Percentiles rank a stretch among this genome's conserved stretches.
Evolutionary conservation across 352 stramenopile species (phyloP).

Genomic region (Plasmopara halstedii): DNA sequence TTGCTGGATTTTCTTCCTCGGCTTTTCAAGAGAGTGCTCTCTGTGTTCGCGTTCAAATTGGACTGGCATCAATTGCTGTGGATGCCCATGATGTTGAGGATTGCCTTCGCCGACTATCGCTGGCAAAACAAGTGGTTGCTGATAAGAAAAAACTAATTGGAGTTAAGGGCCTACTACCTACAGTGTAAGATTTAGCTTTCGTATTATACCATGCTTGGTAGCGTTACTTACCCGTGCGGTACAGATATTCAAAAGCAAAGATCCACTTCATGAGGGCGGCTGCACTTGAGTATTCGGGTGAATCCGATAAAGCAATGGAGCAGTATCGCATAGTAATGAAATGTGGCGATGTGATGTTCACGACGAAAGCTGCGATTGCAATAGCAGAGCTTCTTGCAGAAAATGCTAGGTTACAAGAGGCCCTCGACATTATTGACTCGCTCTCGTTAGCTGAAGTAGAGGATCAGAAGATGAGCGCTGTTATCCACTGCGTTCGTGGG

Average conservation of each 20-base stretch:
- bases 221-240: slow-evolving; percentile 3
- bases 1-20: slow-evolving; percentile 50
- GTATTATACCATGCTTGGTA: background rate
- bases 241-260: slow-evolving; percentile 49
- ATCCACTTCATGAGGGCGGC: slow-evolving; percentile 45
- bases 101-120: slow-evolving; percentile 41
- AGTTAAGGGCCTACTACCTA: slow-evolving; percentile 19
- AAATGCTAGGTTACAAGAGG: slow-evolving; percentile 25
- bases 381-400: slow-evolving; percentile 37
- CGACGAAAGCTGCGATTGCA: slow-evolving; percentile 30
- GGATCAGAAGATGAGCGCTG: slow-evolving; percentile 15
- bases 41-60: slow-evolving; percentile 49
- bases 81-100: slow-evolving; percentile 45
- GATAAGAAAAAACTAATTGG: slow-evolving; percentile 43
- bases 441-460: slow-evolving; percentile 10
- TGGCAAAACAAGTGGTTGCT: slow-evolving; percentile 29
- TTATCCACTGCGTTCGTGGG: slow-evolving; percentile 26
- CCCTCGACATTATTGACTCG: slow-evolving; percentile 24
- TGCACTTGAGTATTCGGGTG: slow-evolving; percentile 42
- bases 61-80: slow-evolving; percentile 41
- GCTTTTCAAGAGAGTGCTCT: slow-evolving; percentile 59
- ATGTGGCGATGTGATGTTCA: slow-evolving; percentile 13
- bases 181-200: slow-evolving; percentile 30
- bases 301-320: slow-evolving; percentile 36
- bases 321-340: slow-evolving; percentile 29